Percentiles rank a stretch among this genome's conserved stretches.
phyloP scores from a whole-genome alignment of 768 basidiomycete species.

The Sarcomyxa edulis region DNA sequence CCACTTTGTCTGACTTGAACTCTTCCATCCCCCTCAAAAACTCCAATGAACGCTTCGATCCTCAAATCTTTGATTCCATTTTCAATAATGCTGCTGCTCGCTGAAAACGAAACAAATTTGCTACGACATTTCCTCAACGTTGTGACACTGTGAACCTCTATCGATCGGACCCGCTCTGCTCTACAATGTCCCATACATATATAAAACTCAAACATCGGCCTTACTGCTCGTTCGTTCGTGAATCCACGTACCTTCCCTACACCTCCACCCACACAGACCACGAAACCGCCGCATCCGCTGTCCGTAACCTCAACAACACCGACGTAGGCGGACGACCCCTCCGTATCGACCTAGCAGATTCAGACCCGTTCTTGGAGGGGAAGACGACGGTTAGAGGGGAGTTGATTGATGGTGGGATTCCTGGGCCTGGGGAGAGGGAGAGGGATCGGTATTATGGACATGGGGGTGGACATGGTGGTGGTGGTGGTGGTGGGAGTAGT shows the following conservation, averaged over 20 bases:
- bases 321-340: conserved; percentile 91
- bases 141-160: no score
- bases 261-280: conserved; percentile 55
- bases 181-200: no score
- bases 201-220: no score
- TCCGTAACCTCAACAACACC: conserved; percentile 90
- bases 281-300: conserved; percentile 92
- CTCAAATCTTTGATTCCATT: no score
- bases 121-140: no score
- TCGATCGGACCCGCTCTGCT: no score
- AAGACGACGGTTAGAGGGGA: conserved; percentile 86
- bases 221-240: conserved; percentile 1
- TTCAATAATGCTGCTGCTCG: no score
- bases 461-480: conserved; percentile 24
- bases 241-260: conserved; percentile 6
- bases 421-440: conserved; percentile 53
- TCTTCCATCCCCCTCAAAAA: conserved; percentile 15
- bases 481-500: no score
- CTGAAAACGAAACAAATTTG: no score
- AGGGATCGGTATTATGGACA: no score
- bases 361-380: conserved; percentile 87
- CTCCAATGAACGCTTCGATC: not conserved
- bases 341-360: conserved; percentile 91
- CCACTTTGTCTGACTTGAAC: conserved; percentile 33
- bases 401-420: conserved; percentile 62